Percentiles rank a stretch among this genome's conserved stretches.
Evolutionary conservation across 2,329 filamentous ascomycete species (phyloP).

Genomic region (Chaetomiaceae sp.): DNA sequence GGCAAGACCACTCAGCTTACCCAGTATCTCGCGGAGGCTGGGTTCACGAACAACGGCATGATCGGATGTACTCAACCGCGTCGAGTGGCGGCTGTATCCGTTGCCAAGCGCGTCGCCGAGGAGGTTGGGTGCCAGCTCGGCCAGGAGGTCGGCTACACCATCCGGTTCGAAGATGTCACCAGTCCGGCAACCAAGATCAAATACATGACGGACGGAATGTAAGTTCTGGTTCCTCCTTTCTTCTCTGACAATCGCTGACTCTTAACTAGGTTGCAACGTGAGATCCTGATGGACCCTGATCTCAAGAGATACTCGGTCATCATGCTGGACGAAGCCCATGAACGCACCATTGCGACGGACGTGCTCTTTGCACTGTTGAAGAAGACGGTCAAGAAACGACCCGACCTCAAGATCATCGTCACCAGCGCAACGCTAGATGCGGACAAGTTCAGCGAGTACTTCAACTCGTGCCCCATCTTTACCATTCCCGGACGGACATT

Average conservation of each 20-base stretch:
- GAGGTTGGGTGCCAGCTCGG: slow-evolving; percentile 91
- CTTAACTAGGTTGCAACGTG: slow-evolving; percentile 62
- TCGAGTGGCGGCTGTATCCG: slow-evolving; percentile 95
- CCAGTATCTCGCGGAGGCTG: slow-evolving; percentile 89
- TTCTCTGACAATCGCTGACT: background rate
- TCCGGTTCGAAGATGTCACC: slow-evolving; percentile 94
- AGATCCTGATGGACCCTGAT: slow-evolving; percentile 88
- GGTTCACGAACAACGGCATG: slow-evolving; percentile 80
- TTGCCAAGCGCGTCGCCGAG: slow-evolving; percentile 92
- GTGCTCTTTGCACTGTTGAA: slow-evolving; percentile 92
- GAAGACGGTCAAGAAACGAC: slow-evolving; percentile 79
- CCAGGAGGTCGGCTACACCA: slow-evolving; percentile 92
- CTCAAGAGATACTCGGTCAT: slow-evolving; percentile 89
- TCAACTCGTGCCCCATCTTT: slow-evolving; percentile 93
- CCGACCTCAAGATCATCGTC: slow-evolving; percentile 90
- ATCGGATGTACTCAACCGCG: slow-evolving; percentile 97
- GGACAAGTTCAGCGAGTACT: slow-evolving; percentile 95
- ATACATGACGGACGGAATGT: slow-evolving; percentile 99
- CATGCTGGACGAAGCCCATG: slow-evolving; percentile 97
- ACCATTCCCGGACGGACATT: slow-evolving; percentile 93
- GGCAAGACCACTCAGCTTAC: slow-evolving; percentile 97
- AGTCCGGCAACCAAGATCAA: slow-evolving; percentile 88
- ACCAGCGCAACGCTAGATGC: slow-evolving; percentile 95
- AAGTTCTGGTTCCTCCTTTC: background rate
- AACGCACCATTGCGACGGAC: slow-evolving; percentile 92